phyloP scores from a whole-genome alignment of 2,329 filamentous ascomycete genomes.

The Aurifilum marmelostoma region DNA sequence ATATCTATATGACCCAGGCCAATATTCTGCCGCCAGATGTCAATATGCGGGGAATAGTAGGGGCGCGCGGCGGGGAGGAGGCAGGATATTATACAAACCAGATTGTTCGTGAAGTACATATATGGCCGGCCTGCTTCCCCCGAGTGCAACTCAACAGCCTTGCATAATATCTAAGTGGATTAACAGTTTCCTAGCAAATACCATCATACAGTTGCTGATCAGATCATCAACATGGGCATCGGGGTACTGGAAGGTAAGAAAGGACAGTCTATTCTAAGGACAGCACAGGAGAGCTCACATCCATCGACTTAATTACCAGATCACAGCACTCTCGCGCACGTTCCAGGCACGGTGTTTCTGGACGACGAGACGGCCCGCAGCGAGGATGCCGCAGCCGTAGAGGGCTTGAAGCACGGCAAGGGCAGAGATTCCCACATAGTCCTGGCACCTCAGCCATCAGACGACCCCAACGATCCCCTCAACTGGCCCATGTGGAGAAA shows the following conservation, averaged over 20 bases:
- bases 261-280: not conserved
- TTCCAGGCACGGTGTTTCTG: constrained; percentile 37
- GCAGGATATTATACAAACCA: not conserved
- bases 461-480: constrained; percentile 47
- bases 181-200: too few species aligned
- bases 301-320: not conserved
- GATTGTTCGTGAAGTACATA: not conserved
- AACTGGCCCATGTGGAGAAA: constrained; percentile 46
- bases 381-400: constrained; percentile 37
- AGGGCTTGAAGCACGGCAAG: constrained; percentile 31
- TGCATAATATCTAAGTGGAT: too few species aligned
- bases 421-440: constrained; percentile 43
- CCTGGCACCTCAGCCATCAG: constrained; percentile 50
- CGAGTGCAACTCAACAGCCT: not conserved
- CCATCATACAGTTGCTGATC: not conserved
- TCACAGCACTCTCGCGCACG: constrained; percentile 27
- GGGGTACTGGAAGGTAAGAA: constrained; percentile 14
- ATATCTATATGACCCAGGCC: not conserved
- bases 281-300: not conserved
- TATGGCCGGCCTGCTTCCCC: not conserved
- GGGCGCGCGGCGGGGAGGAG: not conserved
- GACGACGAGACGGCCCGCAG: constrained; percentile 33
- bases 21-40: constrained; percentile 23
- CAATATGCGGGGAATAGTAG: constrained; percentile 21
- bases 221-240: constrained; percentile 1